These are phyloP conservation scores for Citrullus colocynthis DNA, from an alignment of 306 rosid species.

Conservation along the genomic window DNA sequence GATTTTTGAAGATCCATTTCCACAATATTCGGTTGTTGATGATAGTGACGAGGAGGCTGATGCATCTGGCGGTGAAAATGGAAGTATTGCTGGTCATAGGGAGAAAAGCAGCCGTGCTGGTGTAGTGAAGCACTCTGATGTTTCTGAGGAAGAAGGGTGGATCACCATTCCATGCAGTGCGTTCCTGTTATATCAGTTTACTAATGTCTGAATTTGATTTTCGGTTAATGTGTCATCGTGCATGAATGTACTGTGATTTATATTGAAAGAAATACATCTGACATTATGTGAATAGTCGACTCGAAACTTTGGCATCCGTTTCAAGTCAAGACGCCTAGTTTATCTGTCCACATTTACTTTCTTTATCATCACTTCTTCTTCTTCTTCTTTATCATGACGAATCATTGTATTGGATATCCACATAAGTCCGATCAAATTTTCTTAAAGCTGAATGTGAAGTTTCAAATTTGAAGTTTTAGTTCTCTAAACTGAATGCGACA, in stretches of 20 bases:
- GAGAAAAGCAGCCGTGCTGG: slow-evolving; percentile 21
- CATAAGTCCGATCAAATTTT: not conserved
- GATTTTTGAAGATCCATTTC: slow-evolving; percentile 36
- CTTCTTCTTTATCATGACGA: not conserved
- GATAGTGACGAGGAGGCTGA: slow-evolving; percentile 34
- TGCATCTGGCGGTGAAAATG: slow-evolving; percentile 31
- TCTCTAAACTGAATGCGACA: not conserved
- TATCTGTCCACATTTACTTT: not conserved
- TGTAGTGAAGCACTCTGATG: slow-evolving; percentile 54
- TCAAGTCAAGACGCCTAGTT: not conserved
- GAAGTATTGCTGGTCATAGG: slow-evolving; percentile 14
- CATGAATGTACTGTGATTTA: not conserved
- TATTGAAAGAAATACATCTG: not conserved
- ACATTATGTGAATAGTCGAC: not conserved
- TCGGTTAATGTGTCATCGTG: not conserved
- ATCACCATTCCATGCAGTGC: slow-evolving; percentile 64
- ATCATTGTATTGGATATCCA: not conserved
- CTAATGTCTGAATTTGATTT: not conserved
- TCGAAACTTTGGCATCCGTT: not conserved
- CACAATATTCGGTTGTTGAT: slow-evolving; percentile 25
- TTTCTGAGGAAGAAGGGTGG: slow-evolving; percentile 81
- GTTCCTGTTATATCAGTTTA: slow-evolving; percentile 10
- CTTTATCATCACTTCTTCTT: not conserved
- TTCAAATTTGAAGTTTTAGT: not conserved
- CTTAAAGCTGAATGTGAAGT: not conserved